Evolutionary conservation across 2,329 filamentous ascomycete genomes (phyloP).

Genomic region (Bretziella fagacearum): DNA sequence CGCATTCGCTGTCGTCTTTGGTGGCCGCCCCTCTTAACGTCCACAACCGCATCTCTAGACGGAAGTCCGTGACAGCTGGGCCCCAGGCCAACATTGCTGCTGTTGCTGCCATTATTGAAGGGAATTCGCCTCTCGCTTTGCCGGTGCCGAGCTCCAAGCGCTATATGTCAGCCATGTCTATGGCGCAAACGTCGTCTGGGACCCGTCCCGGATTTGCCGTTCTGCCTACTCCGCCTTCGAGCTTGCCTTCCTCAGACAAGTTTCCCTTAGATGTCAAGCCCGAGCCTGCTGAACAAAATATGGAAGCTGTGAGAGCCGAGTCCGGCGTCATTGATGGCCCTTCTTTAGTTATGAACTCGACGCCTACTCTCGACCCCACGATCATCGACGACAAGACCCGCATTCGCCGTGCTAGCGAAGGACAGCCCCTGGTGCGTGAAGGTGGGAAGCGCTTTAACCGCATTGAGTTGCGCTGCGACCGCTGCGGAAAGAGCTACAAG

Average conservation of each 20-base stretch:
- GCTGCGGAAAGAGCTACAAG: conserved; percentile 99
- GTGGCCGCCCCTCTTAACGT: conserved; percentile 55
- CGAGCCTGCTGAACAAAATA: conserved; percentile 26
- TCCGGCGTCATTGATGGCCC: conserved; percentile 44
- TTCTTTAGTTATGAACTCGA: conserved; percentile 26
- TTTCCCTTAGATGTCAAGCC: conserved; percentile 30
- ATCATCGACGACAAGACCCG: conserved; percentile 32
- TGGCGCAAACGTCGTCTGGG: conserved; percentile 5
- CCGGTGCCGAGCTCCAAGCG: conserved; percentile 11
- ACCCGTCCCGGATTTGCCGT: not conserved
- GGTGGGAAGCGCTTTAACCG: conserved; percentile 68
- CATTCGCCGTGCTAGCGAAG: conserved; percentile 60
- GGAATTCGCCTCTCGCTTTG: conserved; percentile 24
- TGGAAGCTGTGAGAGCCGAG: not conserved
- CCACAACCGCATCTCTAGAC: conserved; percentile 71
- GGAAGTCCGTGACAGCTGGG: conserved; percentile 75
- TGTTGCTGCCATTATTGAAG: conserved; percentile 32
- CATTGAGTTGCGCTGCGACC: conserved; percentile 84
- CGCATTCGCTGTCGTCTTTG: conserved; percentile 51
- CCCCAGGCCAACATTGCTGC: conserved; percentile 8
- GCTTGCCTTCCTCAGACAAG: conserved; percentile 44
- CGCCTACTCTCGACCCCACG: not conserved
- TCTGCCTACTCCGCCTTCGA: conserved; percentile 41
- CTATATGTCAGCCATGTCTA: conserved; percentile 1
- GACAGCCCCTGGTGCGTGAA: conserved; percentile 63